Evolutionary conservation across 768 basidiomycete genomes (phyloP).

Genomic region (Chalciporus piperatus): DNA sequence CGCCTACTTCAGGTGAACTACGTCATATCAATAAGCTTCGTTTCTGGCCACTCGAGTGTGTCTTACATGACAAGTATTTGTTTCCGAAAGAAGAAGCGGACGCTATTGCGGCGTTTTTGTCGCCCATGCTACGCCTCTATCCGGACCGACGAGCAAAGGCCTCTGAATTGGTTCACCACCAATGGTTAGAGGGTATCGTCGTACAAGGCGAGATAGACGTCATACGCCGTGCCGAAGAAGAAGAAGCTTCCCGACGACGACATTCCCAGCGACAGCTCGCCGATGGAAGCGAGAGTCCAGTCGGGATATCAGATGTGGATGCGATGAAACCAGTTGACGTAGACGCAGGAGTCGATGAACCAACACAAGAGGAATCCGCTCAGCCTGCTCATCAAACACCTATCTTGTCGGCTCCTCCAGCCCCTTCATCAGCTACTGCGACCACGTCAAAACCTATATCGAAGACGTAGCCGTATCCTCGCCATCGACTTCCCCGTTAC

Average conservation of each 20-base stretch:
- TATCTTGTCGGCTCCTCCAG: constrained; percentile 33
- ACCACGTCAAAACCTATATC: constrained; percentile 14
- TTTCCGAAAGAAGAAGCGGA: constrained; percentile 84
- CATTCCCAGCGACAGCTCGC: constrained; percentile 10
- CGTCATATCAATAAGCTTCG: constrained; percentile 93
- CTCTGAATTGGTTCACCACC: constrained; percentile 78
- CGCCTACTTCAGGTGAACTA: constrained; percentile 64
- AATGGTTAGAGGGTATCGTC: constrained; percentile 80
- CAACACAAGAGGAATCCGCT: not conserved
- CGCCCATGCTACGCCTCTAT: constrained; percentile 86
- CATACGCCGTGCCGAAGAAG: constrained; percentile 61
- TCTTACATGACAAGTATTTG: constrained; percentile 93
- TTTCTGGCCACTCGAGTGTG: constrained; percentile 82
- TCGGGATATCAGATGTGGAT: constrained; percentile 37
- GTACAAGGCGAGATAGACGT: constrained; percentile 91
- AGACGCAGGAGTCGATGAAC: constrained; percentile 7
- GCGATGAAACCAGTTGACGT: constrained; percentile 81
- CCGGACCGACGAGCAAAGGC: constrained; percentile 90
- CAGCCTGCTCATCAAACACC: constrained; percentile 27
- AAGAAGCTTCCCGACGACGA: constrained; percentile 35
- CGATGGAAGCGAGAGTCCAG: constrained; percentile 6
- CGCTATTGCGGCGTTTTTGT: constrained; percentile 73
- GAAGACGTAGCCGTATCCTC: constrained; percentile 5
- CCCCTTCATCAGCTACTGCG: constrained; percentile 17
- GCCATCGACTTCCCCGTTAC: not conserved